Percentiles rank a stretch among this genome's conserved stretches.
phyloP scores from a whole-genome alignment of 73 alveolate genomes.

The Tetrahymena elliotti region DNA sequence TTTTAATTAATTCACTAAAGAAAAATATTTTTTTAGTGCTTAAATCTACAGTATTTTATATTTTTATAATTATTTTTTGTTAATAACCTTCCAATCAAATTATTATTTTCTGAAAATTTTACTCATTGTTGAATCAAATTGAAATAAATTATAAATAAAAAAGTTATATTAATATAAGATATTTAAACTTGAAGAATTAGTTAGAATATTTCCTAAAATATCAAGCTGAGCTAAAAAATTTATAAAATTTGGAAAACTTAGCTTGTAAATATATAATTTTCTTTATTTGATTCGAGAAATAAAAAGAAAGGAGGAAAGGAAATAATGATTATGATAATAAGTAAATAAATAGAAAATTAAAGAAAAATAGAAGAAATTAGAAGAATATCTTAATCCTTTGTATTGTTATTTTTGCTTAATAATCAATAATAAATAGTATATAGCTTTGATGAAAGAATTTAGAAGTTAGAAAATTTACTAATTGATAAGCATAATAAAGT shows the following conservation, averaged over 20 bases:
- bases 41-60: neutral
- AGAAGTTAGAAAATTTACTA: neutral
- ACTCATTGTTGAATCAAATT: too few species aligned
- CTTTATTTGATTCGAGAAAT: neutral
- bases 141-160: too few species aligned
- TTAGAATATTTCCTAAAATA: neutral
- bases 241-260: neutral
- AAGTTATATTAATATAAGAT: too few species aligned
- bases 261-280: too few species aligned
- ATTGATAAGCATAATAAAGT: neutral
- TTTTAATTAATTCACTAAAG: too few species aligned
- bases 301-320: neutral
- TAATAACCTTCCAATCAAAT: neutral
- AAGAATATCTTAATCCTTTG: neutral
- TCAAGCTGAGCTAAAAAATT: too few species aligned
- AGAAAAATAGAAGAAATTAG: neutral
- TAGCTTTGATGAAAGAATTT: neutral
- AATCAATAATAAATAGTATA: too few species aligned
- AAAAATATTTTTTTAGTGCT: too few species aligned
- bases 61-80: neutral
- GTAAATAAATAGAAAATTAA: neutral
- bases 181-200: too few species aligned
- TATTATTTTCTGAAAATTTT: too few species aligned
- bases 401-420: neutral
- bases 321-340: neutral